These are phyloP conservation scores for Syzygium oleosum DNA, from an alignment of 345 rosid genomes.

Conservation along the genomic window DNA sequence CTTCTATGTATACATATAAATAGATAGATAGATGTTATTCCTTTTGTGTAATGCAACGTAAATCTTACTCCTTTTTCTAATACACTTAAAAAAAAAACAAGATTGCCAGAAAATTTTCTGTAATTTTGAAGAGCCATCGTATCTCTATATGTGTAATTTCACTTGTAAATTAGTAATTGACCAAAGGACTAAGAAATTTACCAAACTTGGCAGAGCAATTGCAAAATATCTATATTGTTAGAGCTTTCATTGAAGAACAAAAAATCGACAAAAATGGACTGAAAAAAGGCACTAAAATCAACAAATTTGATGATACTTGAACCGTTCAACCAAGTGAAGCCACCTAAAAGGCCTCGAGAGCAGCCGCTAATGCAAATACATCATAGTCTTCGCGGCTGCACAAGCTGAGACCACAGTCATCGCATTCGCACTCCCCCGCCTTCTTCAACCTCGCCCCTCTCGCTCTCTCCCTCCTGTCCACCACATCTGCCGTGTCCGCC, in stretches of 20 bases:
- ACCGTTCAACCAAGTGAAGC: background rate
- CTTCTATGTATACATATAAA: background rate
- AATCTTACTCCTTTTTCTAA: background rate
- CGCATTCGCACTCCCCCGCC: conserved; percentile 13
- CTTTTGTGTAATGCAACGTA: background rate
- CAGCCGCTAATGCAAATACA: conserved; percentile 30
- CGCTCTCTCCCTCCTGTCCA: background rate
- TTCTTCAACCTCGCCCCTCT: conserved; percentile 8
- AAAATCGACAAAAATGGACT: background rate
- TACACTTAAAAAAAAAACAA: background rate
- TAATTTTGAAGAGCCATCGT: background rate
- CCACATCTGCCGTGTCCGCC: background rate
- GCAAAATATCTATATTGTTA: too few species aligned
- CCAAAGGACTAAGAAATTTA: background rate
- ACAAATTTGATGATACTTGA: background rate
- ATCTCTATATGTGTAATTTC: background rate
- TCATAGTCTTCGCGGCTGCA: conserved; percentile 29
- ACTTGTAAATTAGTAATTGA: background rate
- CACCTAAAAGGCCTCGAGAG: conserved; percentile 33
- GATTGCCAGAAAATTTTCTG: background rate
- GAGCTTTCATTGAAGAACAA: background rate
- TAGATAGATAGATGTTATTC: background rate
- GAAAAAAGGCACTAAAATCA: background rate
- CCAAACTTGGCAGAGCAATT: background rate
- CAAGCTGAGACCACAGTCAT: conserved; percentile 1